Base-by-base conservation (phyloP, 2,329 filamentous ascomycete species). In the Elsinoe arachidis region DNA sequence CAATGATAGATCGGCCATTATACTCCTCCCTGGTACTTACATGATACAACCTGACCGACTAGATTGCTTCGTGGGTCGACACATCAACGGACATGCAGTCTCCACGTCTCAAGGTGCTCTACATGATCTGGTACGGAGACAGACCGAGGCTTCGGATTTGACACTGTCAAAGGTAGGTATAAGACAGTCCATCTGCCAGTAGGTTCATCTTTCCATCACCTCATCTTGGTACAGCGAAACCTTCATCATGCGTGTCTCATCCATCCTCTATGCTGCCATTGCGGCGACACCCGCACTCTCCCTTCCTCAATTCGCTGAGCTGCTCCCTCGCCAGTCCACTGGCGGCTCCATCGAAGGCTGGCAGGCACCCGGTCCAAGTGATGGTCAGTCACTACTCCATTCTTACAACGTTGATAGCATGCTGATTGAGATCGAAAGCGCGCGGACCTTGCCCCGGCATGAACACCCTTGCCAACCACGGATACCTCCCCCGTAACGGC, bases 361-460 rank as follows among this genome's bases (percentile, higher is more conserved):
- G 49, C 33, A 34, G n/a, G 19, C 19, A 5, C 49, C 49, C 23
- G 49, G 49, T 7, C 49, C 49, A 14, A 26, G n/a, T 53, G 49
- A 53, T 34, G 49, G 49, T 53, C 11, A 9, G 49, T 38, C 33
- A 17, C 5, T 10, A 3, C 19, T 12, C 30, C 47, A 5, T 33
- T 33, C 33, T 11, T 19, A 17, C n/a, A 14, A 14, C 21, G 9
- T 14, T 34, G 11, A 15, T 10, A 33, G 11, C 34, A 15, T 19
- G 6, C 49, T 53, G 49, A 53, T 14, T 10, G 2, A 7, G 17
- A 14, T 19, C 46, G 15, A 26, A 30, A 59, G 58, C 72, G 26
- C 62, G 65, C 17, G 65, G 65, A n/a, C 61, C 65, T 35, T 67
- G 65, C 47, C 64, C 64, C 14, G 63, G 61, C 30, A 49, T 65